Percentiles rank a stretch among this genome's conserved stretches.
Conservation (phyloP, 148 eudicot species). For the Arctostaphylos glauca region DNA sequence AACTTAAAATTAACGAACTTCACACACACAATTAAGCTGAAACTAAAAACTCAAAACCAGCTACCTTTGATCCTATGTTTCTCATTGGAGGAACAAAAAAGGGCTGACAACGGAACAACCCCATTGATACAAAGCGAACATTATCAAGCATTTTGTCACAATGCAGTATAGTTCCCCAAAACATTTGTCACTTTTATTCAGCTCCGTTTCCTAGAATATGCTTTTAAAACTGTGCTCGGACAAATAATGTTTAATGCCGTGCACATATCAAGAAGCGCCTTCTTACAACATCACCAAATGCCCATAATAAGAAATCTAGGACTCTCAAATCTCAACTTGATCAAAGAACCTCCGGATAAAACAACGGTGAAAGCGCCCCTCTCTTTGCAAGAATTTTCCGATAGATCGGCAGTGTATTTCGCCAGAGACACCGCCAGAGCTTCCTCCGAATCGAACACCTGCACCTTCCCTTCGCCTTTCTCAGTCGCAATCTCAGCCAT, state of each 20-base stretch:
- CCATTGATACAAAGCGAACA: background rate
- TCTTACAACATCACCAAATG: background rate
- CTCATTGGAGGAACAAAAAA: too few species aligned
- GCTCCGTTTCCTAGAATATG: background rate
- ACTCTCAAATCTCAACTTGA: conserved; percentile 51
- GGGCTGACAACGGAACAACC: background rate
- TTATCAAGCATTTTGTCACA: background rate
- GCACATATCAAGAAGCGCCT: background rate
- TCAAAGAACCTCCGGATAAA: conserved; percentile 82
- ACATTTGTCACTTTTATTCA: background rate
- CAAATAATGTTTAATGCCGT: too few species aligned
- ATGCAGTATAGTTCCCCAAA: too few species aligned
- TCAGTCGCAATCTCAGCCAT: conserved; percentile 29
- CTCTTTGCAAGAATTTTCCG: conserved; percentile 40
- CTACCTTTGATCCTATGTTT: too few species aligned
- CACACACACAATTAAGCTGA: too few species aligned
- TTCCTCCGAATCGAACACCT: conserved; percentile 51
- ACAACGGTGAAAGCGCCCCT: conserved; percentile 69
- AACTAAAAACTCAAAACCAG: too few species aligned
- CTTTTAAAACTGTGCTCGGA: background rate
- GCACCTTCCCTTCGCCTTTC: conserved; percentile 27
- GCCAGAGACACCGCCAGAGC: conserved; percentile 53
- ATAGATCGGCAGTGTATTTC: conserved; percentile 50
- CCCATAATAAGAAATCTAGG: background rate
- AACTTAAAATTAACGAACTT: background rate